Percentiles rank a stretch among this genome's conserved stretches.
phyloP scores from a whole-genome alignment of 2,329 filamentous ascomycete genomes.

The Aspergillus versicolor region DNA sequence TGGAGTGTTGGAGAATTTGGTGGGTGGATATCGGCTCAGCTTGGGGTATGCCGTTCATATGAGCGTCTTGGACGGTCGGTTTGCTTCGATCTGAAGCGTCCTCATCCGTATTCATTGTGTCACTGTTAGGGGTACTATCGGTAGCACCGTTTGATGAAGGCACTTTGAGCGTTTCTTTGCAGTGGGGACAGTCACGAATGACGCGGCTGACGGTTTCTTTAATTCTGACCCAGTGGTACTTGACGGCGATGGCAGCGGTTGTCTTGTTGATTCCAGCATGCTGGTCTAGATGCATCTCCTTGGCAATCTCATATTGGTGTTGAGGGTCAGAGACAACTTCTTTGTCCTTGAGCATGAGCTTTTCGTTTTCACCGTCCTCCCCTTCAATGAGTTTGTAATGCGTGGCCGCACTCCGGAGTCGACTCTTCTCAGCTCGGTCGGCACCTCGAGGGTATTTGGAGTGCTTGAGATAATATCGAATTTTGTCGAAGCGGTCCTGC shows the following conservation, averaged over 20 bases:
- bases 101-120: conserved; percentile 11
- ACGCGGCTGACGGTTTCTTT: conserved; percentile 96
- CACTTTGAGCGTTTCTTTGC: conserved; percentile 73
- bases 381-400: conserved; percentile 78
- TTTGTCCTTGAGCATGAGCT: conserved; percentile 95
- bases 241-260: conserved; percentile 87
- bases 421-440: conserved; percentile 92
- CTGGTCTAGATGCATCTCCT: conserved; percentile 68
- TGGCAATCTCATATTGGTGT: conserved; percentile 85
- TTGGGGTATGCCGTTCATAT: conserved; percentile 5
- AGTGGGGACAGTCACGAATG: conserved; percentile 86
- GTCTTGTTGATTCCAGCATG: conserved; percentile 99
- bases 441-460: conserved; percentile 90
- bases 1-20: conserved; percentile 24
- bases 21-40: conserved; percentile 14
- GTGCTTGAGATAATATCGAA: conserved; percentile 94
- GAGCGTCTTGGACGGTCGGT: neutral
- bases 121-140: conserved; percentile 15
- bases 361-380: conserved; percentile 57
- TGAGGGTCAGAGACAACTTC: conserved; percentile 91
- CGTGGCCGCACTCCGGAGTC: conserved; percentile 86
- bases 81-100: neutral
- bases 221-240: conserved; percentile 96
- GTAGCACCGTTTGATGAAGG: conserved; percentile 33
- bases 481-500: conserved; percentile 98